Base-by-base conservation (phyloP, 352 stramenopile species). In the Blastocystis sp. region DNA sequence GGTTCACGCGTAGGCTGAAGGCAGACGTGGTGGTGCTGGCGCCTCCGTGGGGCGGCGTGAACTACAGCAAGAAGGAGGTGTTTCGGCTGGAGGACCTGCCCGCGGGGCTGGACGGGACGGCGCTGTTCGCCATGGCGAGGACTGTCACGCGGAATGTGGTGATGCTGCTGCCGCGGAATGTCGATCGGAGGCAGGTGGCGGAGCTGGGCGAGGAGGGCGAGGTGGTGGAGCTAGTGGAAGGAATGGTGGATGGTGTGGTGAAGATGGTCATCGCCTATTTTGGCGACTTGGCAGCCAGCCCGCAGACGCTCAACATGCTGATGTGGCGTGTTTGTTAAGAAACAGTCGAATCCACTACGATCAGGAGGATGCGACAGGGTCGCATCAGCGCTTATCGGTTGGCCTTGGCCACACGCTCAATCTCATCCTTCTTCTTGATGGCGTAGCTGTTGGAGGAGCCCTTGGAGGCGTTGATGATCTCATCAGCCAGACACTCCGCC, bases 11-110 rank as follows among this genome's bases (percentile, higher is more conserved):
- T 84, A 76, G 54, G 14, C 24, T 89, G 60, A 42, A 74, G 10
- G 93, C 93, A 10, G 94, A 97, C 89, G 93, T 92, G 0, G 92
- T 97, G 64, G 96, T 97, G 79, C 91, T 97, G 34, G 96, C 94
- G 10, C 94, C 94, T 19, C 94, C 94, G 0, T 97, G 94, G 94
- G 94, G 94, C 59, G 91, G 91, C 17, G 90, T 91, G 17, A 76
- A 79, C 3, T 93, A 95, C 45, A 40, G 14, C 0, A 68, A 89
- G 71, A 71, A 81, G 61, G 68, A 89, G 19, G 71, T 64, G 40
- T 87, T 76, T 69, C 43, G 42, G 9, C 62, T 87, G 42, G 17
- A 24, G 7, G 61, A 87, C 65, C 59, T 87, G 4, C 68, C 95
- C 59, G 91, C 91, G 43, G 91, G 90, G 1, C 89, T 92, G 0